Conservation (phyloP, 2,329 filamentous ascomycete species). For the Aspergillus oerlinghausenensis region DNA sequence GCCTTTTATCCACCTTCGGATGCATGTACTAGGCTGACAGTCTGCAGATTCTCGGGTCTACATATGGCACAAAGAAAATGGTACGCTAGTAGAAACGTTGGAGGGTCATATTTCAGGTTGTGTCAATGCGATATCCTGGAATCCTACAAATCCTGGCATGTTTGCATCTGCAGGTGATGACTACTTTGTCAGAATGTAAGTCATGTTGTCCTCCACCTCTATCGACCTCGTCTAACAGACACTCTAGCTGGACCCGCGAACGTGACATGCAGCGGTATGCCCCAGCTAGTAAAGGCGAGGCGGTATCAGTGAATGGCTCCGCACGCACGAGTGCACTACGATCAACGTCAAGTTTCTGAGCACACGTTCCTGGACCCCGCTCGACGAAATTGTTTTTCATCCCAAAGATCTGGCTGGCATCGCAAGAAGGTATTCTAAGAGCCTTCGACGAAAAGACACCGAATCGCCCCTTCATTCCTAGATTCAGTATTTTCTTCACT, state of each 20-base stretch:
- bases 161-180: slow-evolving; percentile 93
- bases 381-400: not conserved
- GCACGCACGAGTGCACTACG: slow-evolving; percentile 40
- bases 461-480: slow-evolving; percentile 1
- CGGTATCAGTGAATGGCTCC: slow-evolving; percentile 30
- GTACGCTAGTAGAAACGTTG: slow-evolving; percentile 68
- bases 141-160: slow-evolving; percentile 73
- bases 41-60: slow-evolving; percentile 63
- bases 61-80: slow-evolving; percentile 87
- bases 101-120: slow-evolving; percentile 68
- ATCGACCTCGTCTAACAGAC: slow-evolving; percentile 4
- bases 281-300: slow-evolving; percentile 23
- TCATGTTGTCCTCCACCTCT: not conserved
- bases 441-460: not conserved
- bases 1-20: slow-evolving; percentile 10
- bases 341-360: slow-evolving; percentile 33
- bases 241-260: slow-evolving; percentile 33
- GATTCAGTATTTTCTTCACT: slow-evolving; percentile 2
- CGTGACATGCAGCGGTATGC: slow-evolving; percentile 23
- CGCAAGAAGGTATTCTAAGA: not conserved
- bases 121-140: slow-evolving; percentile 88
- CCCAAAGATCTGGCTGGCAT: not conserved
- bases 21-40: not conserved
- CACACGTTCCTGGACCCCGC: not conserved
- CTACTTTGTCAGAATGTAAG: slow-evolving; percentile 77